Percentiles rank a stretch among this genome's conserved stretches.
These are phyloP conservation scores for Ailanthus altissimus DNA, from an alignment of 345 rosid genomes.

Conservation along the genomic window DNA sequence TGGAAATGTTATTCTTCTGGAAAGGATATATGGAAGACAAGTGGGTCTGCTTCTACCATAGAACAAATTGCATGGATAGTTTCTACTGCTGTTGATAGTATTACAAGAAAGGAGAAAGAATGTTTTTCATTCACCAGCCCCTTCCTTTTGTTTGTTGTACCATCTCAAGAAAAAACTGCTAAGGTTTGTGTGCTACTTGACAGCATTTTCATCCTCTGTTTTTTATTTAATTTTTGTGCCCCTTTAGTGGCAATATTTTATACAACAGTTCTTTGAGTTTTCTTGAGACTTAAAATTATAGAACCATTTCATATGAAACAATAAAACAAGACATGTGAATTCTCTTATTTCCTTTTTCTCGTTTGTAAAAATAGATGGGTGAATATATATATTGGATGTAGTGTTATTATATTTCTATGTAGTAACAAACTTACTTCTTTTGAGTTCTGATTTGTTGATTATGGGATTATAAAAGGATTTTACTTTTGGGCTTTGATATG, in stretches of 20 bases:
- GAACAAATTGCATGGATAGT: constrained; percentile 88
- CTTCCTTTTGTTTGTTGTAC: constrained; percentile 75
- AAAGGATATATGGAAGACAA: constrained; percentile 59
- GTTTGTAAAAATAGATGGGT: neutral
- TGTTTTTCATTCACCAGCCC: constrained; percentile 50
- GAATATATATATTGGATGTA: neutral
- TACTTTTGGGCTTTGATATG: neutral
- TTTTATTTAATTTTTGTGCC: neutral
- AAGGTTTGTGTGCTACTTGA: constrained; percentile 43
- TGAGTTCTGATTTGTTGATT: constrained; percentile 11
- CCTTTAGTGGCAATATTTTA: neutral
- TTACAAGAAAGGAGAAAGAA: constrained; percentile 69
- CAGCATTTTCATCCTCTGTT: neutral
- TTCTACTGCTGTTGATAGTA: constrained; percentile 71
- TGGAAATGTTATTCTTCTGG: constrained; percentile 63
- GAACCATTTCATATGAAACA: neutral
- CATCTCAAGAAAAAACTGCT: constrained; percentile 77
- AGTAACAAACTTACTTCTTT: neutral
- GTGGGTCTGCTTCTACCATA: constrained; percentile 53
- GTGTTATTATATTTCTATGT: neutral
- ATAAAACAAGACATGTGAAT: neutral
- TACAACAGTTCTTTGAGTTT: constrained; percentile 3
- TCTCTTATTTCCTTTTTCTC: neutral
- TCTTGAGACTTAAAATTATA: neutral
- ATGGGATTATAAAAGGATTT: neutral